These are phyloP conservation scores for Wickerhamomyces sp. DNA, from an alignment of 1,139 yeast species.

Conservation along the genomic window DNA sequence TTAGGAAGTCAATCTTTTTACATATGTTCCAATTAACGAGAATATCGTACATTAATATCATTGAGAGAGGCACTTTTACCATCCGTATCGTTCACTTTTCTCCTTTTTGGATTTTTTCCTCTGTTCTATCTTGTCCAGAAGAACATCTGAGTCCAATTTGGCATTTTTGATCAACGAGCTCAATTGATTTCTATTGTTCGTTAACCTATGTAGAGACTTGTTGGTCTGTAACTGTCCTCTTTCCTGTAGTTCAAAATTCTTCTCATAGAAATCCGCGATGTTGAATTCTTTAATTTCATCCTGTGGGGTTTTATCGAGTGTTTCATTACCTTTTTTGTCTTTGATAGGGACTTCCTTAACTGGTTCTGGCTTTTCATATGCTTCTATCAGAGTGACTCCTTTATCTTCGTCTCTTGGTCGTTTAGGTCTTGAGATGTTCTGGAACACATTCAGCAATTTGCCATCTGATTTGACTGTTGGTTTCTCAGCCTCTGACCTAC, in stretches of 20 bases:
- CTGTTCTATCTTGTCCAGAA: conserved; percentile 24
- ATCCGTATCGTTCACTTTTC: conserved; percentile 25
- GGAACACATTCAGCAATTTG: not conserved
- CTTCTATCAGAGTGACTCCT: not conserved
- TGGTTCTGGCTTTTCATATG: not conserved
- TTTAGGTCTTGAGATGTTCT: not conserved
- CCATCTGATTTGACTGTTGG: not conserved
- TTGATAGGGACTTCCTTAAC: not conserved
- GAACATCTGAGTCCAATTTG: conserved; percentile 23
- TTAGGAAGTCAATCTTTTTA: not conserved
- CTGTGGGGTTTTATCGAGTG: not conserved
- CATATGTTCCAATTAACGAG: too few species aligned
- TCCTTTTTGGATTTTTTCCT: conserved; percentile 22
- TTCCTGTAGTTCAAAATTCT: conserved; percentile 17
- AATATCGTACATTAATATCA: not conserved
- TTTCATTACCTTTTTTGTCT: not conserved
- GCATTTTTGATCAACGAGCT: conserved; percentile 30
- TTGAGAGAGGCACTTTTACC: conserved; percentile 13
- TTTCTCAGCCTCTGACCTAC: conserved; percentile 2
- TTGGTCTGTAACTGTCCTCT: conserved; percentile 19
- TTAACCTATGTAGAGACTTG: conserved; percentile 19
- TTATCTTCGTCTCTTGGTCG: conserved; percentile 2
- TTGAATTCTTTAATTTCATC: conserved; percentile 18
- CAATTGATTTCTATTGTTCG: conserved; percentile 28
- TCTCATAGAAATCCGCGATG: conserved; percentile 15